These are phyloP conservation scores for Porodaedalea pini DNA, from an alignment of 1,284 basidiomycete genomes.

Conservation along the genomic window DNA sequence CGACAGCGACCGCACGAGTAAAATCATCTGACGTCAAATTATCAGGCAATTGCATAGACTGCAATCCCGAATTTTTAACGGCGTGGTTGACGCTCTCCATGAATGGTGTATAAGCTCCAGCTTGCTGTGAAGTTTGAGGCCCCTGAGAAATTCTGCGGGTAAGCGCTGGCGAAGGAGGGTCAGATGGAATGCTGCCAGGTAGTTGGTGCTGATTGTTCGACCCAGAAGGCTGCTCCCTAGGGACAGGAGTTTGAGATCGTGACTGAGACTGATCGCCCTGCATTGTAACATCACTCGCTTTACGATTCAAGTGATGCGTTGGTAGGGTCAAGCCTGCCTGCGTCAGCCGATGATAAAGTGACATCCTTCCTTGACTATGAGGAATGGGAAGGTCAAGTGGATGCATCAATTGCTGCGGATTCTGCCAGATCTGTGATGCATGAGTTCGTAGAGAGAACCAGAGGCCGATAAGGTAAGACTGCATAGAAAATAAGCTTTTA, in stretches of 20 bases:
- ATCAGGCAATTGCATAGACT: constrained; percentile 57
- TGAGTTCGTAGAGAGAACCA: constrained; percentile 99
- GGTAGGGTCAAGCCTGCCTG: constrained; percentile 28
- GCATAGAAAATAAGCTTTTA: constrained; percentile 2
- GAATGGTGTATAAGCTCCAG: constrained; percentile 55
- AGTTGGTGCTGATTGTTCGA: constrained; percentile 5
- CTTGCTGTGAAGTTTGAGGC: constrained; percentile 30
- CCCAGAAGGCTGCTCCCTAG: constrained; percentile 23
- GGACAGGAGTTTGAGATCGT: constrained; percentile 44
- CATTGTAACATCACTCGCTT: constrained; percentile 17
- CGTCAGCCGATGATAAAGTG: constrained; percentile 70
- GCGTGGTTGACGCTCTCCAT: constrained; percentile 75
- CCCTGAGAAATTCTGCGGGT: constrained; percentile 58
- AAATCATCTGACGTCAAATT: constrained; percentile 83
- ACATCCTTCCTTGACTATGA: constrained; percentile 53
- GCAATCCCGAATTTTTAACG: constrained; percentile 59
- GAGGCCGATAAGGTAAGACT: constrained; percentile 96
- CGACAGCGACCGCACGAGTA: constrained; percentile 85
- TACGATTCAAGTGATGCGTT: constrained; percentile 18
- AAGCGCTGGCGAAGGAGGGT: constrained; percentile 37
- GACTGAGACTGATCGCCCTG: constrained; percentile 24
- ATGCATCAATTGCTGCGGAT: constrained; percentile 83
- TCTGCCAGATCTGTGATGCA: constrained; percentile 99
- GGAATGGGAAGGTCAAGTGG: constrained; percentile 53
- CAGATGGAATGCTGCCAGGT: not conserved